Percentiles rank a stretch among this genome's conserved stretches.
phyloP scores from a whole-genome alignment of 106 monocot genomes.

The Apostasia ramifera region DNA sequence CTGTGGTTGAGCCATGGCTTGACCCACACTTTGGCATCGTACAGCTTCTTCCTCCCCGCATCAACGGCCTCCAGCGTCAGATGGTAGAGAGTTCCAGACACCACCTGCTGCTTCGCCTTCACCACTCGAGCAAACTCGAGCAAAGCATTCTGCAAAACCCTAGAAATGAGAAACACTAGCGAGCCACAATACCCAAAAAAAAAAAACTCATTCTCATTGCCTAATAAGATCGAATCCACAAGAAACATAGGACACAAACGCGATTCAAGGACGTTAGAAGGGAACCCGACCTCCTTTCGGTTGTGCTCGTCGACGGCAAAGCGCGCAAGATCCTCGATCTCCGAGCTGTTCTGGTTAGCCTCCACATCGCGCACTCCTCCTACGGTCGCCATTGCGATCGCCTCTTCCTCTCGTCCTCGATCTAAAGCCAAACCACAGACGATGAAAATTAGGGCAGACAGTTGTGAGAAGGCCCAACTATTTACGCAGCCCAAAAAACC shows the following conservation, averaged over 20 bases:
- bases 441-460: not conserved
- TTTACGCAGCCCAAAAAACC: no score
- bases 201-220: not conserved
- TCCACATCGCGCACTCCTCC: conserved; percentile 14
- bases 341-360: conserved; percentile 21
- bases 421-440: not conserved
- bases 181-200: not conserved
- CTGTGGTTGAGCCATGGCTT: conserved; percentile 24
- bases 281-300: conserved; percentile 26
- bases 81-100: conserved; percentile 15
- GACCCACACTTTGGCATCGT: conserved; percentile 30
- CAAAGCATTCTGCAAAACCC: conserved; percentile 13
- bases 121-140: conserved; percentile 24
- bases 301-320: conserved; percentile 55
- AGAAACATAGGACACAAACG: not conserved
- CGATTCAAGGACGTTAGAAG: not conserved
- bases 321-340: conserved; percentile 37
- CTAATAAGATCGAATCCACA: not conserved
- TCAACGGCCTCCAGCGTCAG: conserved; percentile 24
- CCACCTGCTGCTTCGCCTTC: conserved; percentile 23
- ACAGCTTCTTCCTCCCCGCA: conserved; percentile 24
- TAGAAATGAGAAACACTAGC: not conserved
- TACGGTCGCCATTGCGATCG: conserved; percentile 17
- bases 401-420: not conserved
- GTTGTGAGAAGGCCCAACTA: not conserved